phyloP scores from a whole-genome alignment of 768 basidiomycete species.

The Boletus rubroflammeus region DNA sequence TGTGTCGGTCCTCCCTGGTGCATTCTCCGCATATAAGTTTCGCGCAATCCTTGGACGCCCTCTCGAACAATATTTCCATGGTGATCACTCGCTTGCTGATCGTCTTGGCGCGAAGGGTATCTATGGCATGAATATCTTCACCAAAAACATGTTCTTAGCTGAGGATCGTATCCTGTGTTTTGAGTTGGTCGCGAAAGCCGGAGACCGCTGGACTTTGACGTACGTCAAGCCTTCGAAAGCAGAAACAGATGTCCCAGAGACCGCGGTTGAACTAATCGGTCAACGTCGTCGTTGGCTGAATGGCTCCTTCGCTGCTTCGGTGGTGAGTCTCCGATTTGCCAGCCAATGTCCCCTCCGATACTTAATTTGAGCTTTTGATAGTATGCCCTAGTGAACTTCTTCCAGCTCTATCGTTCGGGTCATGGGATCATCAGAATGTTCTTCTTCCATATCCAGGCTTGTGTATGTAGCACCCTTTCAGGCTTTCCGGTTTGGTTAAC shows the following conservation, averaged over 20 bases:
- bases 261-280: constrained; percentile 88
- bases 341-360: not conserved
- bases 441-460: constrained; percentile 90
- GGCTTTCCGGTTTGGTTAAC: not conserved
- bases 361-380: constrained; percentile 28
- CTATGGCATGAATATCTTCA: constrained; percentile 96
- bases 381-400: constrained; percentile 94
- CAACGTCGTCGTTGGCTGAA: constrained; percentile 97
- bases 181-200: constrained; percentile 89
- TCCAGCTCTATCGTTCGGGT: constrained; percentile 78
- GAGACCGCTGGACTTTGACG: constrained; percentile 82
- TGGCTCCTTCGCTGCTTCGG: constrained; percentile 90
- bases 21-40: constrained; percentile 95
- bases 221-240: constrained; percentile 96
- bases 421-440: constrained; percentile 93
- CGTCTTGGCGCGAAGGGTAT: constrained; percentile 92
- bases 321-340: constrained; percentile 47
- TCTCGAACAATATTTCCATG: constrained; percentile 81
- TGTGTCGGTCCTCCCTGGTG: constrained; percentile 91
- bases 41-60: constrained; percentile 88
- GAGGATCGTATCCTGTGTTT: constrained; percentile 98
- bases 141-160: constrained; percentile 88
- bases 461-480: constrained; percentile 50
- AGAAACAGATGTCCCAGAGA: constrained; percentile 94
- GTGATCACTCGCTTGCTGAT: constrained; percentile 86